phyloP scores from a whole-genome alignment of 208 protist species.

The Leishmania braziliensis region DNA sequence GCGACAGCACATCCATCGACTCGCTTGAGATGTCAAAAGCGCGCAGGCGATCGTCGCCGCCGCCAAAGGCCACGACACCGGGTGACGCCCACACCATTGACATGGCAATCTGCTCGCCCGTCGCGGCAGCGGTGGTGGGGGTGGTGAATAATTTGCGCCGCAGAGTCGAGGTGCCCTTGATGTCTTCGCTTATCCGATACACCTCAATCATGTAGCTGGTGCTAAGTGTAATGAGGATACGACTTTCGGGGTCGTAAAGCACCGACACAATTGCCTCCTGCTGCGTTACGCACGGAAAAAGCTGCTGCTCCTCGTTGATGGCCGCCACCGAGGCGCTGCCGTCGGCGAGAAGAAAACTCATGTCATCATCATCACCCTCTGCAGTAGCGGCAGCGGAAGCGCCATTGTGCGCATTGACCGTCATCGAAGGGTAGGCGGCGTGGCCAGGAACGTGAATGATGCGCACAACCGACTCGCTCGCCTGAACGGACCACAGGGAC shows the following conservation, averaged over 20 bases:
- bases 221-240: constrained; percentile 72
- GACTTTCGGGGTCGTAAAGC: constrained; percentile 68
- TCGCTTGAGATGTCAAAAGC: constrained; percentile 83
- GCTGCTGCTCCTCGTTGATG: constrained; percentile 73
- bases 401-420: background rate
- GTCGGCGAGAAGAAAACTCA: constrained; percentile 68
- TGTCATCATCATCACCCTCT: constrained; percentile 57
- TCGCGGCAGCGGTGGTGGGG: constrained; percentile 34
- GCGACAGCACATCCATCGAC: constrained; percentile 65
- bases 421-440: background rate
- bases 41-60: constrained; percentile 81
- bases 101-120: constrained; percentile 27
- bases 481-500: constrained; percentile 72
- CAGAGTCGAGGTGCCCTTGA: constrained; percentile 44
- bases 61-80: constrained; percentile 75
- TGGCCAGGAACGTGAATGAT: constrained; percentile 48
- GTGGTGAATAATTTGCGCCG: constrained; percentile 77
- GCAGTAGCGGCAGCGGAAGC: background rate
- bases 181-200: constrained; percentile 54
- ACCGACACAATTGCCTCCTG: constrained; percentile 57
- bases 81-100: constrained; percentile 79
- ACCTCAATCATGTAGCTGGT: constrained; percentile 63
- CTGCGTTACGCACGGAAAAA: constrained; percentile 50
- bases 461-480: constrained; percentile 40
- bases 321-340: constrained; percentile 40